Conservation (phyloP, 768 basidiomycete species). For the Lepiota brunneoincarnata region DNA sequence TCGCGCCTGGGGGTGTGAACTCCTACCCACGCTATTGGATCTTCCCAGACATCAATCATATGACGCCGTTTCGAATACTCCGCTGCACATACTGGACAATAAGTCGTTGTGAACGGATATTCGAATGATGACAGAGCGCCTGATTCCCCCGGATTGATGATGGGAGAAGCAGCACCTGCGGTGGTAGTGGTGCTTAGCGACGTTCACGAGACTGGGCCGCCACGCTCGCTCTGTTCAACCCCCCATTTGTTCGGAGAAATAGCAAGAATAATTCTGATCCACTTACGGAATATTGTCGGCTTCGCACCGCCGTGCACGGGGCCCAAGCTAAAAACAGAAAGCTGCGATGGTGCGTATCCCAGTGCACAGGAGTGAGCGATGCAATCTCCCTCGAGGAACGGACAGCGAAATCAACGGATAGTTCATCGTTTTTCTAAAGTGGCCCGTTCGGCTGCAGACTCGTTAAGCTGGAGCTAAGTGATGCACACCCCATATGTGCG, state of each 20-base stretch:
- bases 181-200: background rate
- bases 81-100: background rate
- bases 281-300: no score
- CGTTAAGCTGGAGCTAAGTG: no score
- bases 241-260: constrained; percentile 4
- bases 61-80: background rate
- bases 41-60: background rate
- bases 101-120: background rate
- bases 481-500: no score
- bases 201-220: background rate
- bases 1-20: background rate
- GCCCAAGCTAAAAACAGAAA: no score
- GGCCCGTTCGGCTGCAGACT: no score
- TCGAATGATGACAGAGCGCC: background rate
- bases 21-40: background rate
- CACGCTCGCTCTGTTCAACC: background rate
- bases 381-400: no score
- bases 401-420: no score
- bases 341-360: no score
- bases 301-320: no score
- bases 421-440: no score
- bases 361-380: no score
- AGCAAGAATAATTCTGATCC: background rate
- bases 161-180: background rate
- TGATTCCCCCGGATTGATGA: constrained; percentile 3